Base-by-base conservation (phyloP, 2,329 filamentous ascomycete genomes). In the Aspergillus pseudonomiae region DNA sequence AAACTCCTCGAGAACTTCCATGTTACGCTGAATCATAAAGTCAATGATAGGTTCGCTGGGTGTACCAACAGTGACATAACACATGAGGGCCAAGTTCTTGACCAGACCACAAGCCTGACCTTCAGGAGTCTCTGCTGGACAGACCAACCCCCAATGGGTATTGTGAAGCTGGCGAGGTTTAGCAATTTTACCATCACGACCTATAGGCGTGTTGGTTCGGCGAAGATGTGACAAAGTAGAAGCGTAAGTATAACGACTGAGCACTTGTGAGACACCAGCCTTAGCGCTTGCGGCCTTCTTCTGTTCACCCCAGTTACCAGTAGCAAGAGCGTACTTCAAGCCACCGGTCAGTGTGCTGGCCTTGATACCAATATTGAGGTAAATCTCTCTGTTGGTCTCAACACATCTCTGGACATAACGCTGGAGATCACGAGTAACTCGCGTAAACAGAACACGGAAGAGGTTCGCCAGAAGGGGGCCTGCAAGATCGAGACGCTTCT, bases 271-370 rank as follows among this genome's bases (percentile, higher is more conserved):
- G 54, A 99, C 95, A 85, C 95, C 96, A 54, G 95, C 95, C 95
- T 96, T 98, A 1, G 94, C 92, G 71, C 91, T 94, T 72, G 92
- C 91, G 24, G 95, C 94, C 83, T 98, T 99, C 86, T 98, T 99
- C 83, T 99, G 95, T 70, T 99, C 95, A 74, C 95, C 96, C 96
- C 95, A 99, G 80, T 99, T 99, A 69, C 95, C 95, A 16, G 95
- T 99, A 30, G 95, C 94, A 66, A 99, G 84, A 59, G 95, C 97
- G 80, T 99, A 99, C 77, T 97, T 97, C 69, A 99, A 82, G 57
- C 94, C 95, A 75, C 95, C 96, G 24, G 94, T 96, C 69, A 99
- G 85, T 24, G 95, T 97, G 66, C 89, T 91, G 26, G 91, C 89
- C 82, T 97, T 98, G 74, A 98, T 91, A 70, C 93, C 95, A 63